Evolutionary conservation across 352 stramenopile genomes (phyloP), one percentile per base, ranked within the genome.

Genomic region (Globisporangium paroecandrum): DNA sequence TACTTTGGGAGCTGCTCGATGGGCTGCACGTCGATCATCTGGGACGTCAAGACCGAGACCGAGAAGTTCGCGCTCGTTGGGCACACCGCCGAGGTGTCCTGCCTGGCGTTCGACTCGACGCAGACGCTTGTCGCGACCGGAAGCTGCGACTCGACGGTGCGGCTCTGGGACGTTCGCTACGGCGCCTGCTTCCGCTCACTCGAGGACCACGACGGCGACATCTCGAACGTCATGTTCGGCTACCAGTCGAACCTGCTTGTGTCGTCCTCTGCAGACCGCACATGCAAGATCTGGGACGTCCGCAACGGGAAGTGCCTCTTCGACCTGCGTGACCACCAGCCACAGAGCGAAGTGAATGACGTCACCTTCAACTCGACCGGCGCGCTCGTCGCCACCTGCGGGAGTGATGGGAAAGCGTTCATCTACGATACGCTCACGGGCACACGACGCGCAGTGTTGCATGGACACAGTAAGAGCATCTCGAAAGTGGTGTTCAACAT

Each of bases 401-500:
- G 81, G 8, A 66, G 38, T 12, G 81, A 91, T 36, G 81, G 83
- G 3, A 70, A 69, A 9, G 79, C 80, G 1, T 94, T 82, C 34
- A 73, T 94, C 20, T 94, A 94, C 65, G 83, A 92, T 58, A 87
- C 84, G 4, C 73, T 92, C 8, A 91, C 84, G 0, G 86, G 84
- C 12, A 90, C 73, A 3, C 64, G 71, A 20, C 73, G 82, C 56
- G 80, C 73, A 5, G 64, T 59, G n/a, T 66, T 90, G n/a, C 55
- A 53, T 18, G 82, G 81, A 10, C 85, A 94, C 65, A 75, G 57
- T 2, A 82, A 82, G 15, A 58, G 65, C 27, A 62, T 91, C n/a
- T 77, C 71, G 61, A 82, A 76, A 24, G 71, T 85, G 15, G 76
- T 73, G 25, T 92, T 94, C 65, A 91, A 78, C 36, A 85, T 87